Conservation (phyloP, 108 stramenopile species). For the Cyclostephanos tholiformis region DNA sequence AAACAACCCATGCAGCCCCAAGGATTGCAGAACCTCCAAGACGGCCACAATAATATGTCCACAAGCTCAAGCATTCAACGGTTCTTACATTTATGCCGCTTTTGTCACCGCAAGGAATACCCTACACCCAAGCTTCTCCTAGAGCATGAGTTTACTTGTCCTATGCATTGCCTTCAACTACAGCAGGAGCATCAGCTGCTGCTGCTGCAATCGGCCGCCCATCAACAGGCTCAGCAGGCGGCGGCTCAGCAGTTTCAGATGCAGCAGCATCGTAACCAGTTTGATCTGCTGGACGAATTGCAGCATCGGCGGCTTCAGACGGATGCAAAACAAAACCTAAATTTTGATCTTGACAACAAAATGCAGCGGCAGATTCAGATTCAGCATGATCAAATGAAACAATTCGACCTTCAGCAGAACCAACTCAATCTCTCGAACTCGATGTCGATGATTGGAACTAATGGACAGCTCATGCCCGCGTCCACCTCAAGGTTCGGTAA, state of each 20-base stretch:
- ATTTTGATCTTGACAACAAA: background rate
- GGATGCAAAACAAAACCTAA: too few relatives aligned
- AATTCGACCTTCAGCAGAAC: constrained; percentile 29
- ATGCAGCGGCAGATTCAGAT: constrained; percentile 36
- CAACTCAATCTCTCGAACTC: background rate
- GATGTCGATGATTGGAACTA: constrained; percentile 1
- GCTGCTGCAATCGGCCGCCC: too few relatives aligned
- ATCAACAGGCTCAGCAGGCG: background rate
- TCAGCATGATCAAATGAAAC: constrained; percentile 32
- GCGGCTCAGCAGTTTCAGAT: constrained; percentile 7
- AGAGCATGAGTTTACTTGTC: too few relatives aligned
- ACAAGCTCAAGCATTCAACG: too few relatives aligned
- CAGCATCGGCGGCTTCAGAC: constrained; percentile 8
- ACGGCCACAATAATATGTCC: too few relatives aligned
- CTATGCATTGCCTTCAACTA: too few relatives aligned
- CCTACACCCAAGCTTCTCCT: too few relatives aligned
- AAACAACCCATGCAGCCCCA: too few relatives aligned
- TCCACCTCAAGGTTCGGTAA: background rate
- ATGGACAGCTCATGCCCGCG: background rate
- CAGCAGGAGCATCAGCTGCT: too few relatives aligned
- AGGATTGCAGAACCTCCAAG: too few relatives aligned
- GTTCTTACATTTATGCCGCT: too few relatives aligned
- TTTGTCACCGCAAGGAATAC: too few relatives aligned
- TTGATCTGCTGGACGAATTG: background rate
- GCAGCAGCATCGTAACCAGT: constrained; percentile 34